Evolutionary conservation across 192 early-diverging fungal genomes (phyloP).

Genomic region (Mycoemilia scoparia): DNA sequence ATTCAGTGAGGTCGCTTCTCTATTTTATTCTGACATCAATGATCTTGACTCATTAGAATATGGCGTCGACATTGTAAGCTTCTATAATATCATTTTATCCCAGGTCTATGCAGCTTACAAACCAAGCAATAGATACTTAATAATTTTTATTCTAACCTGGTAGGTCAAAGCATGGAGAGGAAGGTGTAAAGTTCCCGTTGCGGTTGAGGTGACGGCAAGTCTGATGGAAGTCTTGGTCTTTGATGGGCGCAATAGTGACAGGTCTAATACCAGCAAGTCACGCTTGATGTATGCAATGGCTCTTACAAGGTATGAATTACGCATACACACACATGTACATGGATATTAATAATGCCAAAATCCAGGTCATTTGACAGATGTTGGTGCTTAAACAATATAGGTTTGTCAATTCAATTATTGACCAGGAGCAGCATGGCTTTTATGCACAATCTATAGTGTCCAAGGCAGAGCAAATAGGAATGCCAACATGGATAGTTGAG

Average conservation of each 20-base stretch:
- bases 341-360: too few species aligned
- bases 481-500: conserved; percentile 52
- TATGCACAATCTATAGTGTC: conserved; percentile 33
- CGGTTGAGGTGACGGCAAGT: conserved; percentile 23
- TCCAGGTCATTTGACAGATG: conserved; percentile 1
- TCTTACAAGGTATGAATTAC: too few species aligned
- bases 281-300: conserved; percentile 25
- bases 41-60: conserved; percentile 11
- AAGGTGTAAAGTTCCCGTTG: conserved; percentile 15
- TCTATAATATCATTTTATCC: too few species aligned
- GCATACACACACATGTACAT: too few species aligned
- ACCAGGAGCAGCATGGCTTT: conserved; percentile 32
- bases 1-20: conserved; percentile 12
- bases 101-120: too few species aligned
- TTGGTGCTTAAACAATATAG: conserved; percentile 6
- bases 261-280: conserved; percentile 7
- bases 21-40: conserved; percentile 19
- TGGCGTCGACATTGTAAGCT: conserved; percentile 20
- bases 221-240: conserved; percentile 15
- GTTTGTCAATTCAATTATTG: conserved; percentile 43
- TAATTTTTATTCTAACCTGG: too few species aligned
- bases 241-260: conserved; percentile 8
- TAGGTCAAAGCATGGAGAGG: conserved; percentile 28
- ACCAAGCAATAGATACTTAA: too few species aligned
- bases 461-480: conserved; percentile 30